Conservation (phyloP, 192 early-diverging fungal genomes). For the Coemansia sp. region DNA sequence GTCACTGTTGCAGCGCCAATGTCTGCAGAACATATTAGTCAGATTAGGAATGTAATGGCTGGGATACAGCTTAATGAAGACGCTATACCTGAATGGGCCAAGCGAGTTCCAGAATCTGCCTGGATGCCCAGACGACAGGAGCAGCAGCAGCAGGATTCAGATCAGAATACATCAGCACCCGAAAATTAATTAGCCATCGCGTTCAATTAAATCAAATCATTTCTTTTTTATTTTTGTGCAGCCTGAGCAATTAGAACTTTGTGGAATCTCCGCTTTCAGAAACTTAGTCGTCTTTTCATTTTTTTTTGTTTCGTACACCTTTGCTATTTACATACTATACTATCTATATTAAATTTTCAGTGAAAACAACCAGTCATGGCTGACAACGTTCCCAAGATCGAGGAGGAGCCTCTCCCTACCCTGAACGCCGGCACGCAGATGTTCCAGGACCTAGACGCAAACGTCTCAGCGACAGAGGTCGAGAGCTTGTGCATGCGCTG, state of each 20-base stretch:
- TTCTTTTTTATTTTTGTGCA: neutral
- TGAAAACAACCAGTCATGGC: conserved; percentile 2
- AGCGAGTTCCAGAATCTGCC: conserved; percentile 27
- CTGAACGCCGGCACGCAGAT: conserved; percentile 51
- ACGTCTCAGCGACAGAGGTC: conserved; percentile 73
- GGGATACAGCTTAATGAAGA: conserved; percentile 32
- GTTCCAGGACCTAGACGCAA: conserved; percentile 68
- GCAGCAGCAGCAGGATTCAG: neutral
- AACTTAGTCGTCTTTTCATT: too few relatives aligned
- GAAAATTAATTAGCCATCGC: neutral
- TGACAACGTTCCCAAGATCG: neutral
- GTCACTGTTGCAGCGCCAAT: conserved; percentile 19
- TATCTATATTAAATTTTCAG: conserved; percentile 7
- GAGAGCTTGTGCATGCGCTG: conserved; percentile 92
- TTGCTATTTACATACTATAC: conserved; percentile 4
- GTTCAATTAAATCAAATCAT: neutral
- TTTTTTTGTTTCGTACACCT: conserved; percentile 5
- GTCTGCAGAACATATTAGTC: conserved; percentile 31
- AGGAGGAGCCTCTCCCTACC: conserved; percentile 25
- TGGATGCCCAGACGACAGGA: conserved; percentile 38
- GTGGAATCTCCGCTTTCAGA: neutral
- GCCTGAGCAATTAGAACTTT: conserved; percentile 5
- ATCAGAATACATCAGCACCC: neutral
- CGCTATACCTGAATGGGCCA: conserved; percentile 46
- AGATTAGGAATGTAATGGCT: conserved; percentile 43